phyloP scores from a whole-genome alignment of 2,329 filamentous ascomycete species.

The Cercospora sp. region DNA sequence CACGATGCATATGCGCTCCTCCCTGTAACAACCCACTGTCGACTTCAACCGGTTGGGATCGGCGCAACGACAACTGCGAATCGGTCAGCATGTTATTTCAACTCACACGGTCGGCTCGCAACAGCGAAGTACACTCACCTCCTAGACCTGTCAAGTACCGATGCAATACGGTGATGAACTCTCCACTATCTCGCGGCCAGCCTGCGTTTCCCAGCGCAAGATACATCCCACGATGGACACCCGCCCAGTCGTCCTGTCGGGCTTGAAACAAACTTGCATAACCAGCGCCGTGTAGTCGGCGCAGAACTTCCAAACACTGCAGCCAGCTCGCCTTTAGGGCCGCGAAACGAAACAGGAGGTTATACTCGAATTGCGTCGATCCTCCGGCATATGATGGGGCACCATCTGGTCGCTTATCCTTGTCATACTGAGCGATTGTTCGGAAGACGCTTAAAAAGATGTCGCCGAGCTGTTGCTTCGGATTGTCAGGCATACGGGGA shows the following conservation, averaged over 20 bases:
- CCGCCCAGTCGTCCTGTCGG: background rate
- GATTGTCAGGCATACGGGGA: constrained; percentile 5
- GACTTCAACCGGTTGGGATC: background rate
- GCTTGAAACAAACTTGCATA: constrained; percentile 1
- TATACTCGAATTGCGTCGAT: constrained; percentile 20
- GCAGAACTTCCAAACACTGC: constrained; percentile 17
- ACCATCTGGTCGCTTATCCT: background rate
- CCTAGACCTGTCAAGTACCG: constrained; percentile 11
- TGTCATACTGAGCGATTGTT: background rate
- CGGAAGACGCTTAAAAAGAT: constrained; percentile 11
- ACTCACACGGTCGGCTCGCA: too few relatives aligned
- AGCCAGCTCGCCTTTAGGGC: constrained; percentile 17
- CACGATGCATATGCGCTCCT: background rate
- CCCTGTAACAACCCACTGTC: background rate
- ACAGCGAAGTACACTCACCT: background rate
- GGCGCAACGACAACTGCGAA: background rate
- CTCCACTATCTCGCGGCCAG: constrained; percentile 1
- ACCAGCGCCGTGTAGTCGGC: background rate
- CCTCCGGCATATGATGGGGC: constrained; percentile 22
- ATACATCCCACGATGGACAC: background rate
- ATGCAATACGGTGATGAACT: constrained; percentile 2
- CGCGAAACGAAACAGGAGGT: constrained; percentile 24
- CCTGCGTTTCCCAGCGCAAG: background rate
- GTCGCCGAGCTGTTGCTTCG: constrained; percentile 8
- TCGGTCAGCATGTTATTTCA: background rate